phyloP scores from a whole-genome alignment of 306 rosid genomes.

The Sphenostylis stenocarpa region DNA sequence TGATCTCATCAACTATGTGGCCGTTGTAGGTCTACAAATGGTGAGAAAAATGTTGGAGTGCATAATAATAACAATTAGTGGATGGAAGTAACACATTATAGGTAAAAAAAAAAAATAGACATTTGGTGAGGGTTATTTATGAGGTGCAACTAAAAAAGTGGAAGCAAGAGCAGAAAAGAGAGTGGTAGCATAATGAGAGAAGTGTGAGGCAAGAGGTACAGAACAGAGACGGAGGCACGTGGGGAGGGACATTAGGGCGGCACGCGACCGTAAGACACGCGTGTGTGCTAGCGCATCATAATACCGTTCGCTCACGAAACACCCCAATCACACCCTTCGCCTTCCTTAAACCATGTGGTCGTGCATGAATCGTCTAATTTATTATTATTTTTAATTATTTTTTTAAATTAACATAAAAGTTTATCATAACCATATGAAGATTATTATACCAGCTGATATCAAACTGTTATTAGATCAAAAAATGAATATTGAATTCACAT shows the following conservation, averaged over 20 bases:
- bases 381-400: too few relatives aligned
- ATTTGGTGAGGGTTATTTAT: background rate
- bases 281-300: slow-evolving; percentile 56
- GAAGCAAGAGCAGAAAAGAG: slow-evolving; percentile 3
- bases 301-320: slow-evolving; percentile 14
- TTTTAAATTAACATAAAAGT: too few relatives aligned
- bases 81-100: too few relatives aligned
- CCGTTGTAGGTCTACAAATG: background rate
- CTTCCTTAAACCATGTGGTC: slow-evolving; percentile 3
- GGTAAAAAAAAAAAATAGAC: too few relatives aligned
- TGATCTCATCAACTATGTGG: background rate
- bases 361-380: too few relatives aligned
- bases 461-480: too few relatives aligned
- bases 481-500: too few relatives aligned
- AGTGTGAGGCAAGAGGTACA: slow-evolving; percentile 12
- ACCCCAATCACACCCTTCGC: background rate
- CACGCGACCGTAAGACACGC: slow-evolving; percentile 72
- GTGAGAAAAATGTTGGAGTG: background rate
- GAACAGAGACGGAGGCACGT: slow-evolving; percentile 39
- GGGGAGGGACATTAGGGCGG: slow-evolving; percentile 49
- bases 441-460: too few relatives aligned
- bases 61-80: too few relatives aligned
- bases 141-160: slow-evolving; percentile 18
- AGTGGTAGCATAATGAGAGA: background rate
- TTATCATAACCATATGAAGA: too few relatives aligned